phyloP scores from a whole-genome alignment of 148 eudicot species.

The Salicornia ramosissima region DNA sequence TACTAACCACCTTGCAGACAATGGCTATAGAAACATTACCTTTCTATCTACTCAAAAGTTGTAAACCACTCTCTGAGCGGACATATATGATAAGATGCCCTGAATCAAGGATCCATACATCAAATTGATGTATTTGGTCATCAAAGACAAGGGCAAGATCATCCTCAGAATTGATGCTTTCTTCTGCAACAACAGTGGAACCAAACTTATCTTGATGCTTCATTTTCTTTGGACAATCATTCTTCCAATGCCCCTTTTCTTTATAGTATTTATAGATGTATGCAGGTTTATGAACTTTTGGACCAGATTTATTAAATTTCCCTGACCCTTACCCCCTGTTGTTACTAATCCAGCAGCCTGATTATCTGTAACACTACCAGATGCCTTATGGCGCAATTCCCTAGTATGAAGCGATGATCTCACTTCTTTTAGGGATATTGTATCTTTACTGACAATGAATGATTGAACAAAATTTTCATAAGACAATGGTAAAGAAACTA shows the following conservation, averaged over 20 bases:
- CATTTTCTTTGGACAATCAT: too few species aligned
- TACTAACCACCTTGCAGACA: background rate
- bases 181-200: background rate
- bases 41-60: background rate
- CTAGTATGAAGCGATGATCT: conserved; percentile 17
- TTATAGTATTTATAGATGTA: too few species aligned
- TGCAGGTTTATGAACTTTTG: too few species aligned
- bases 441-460: conserved; percentile 15
- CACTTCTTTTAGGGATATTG: conserved; percentile 11
- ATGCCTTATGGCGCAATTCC: too few species aligned
- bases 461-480: conserved; percentile 8
- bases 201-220: conserved; percentile 5
- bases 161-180: too few species aligned
- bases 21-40: background rate
- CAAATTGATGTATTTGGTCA: too few species aligned
- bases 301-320: too few species aligned
- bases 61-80: conserved; percentile 5
- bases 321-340: too few species aligned
- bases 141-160: too few species aligned
- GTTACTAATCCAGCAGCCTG: too few species aligned
- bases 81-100: conserved; percentile 4
- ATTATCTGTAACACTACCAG: too few species aligned
- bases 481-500: background rate
- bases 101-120: conserved; percentile 1
- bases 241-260: too few species aligned